phyloP scores from a whole-genome alignment of 1,284 basidiomycete genomes.

The Termitomyces sp. region DNA sequence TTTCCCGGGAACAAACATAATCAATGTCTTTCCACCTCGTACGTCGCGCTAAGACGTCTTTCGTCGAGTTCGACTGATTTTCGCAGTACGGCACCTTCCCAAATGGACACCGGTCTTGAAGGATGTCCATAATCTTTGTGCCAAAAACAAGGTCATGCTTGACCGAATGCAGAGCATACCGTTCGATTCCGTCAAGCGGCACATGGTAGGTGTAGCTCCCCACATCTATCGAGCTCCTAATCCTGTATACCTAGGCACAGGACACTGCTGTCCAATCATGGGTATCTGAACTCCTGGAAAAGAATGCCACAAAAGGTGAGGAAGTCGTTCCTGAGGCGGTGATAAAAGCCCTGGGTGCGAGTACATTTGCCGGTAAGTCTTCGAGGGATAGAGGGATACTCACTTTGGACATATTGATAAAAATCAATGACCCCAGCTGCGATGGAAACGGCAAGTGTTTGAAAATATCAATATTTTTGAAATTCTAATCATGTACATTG shows the following conservation, averaged over 20 bases:
- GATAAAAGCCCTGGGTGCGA: constrained; percentile 20
- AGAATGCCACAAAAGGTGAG: constrained; percentile 14
- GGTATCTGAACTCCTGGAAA: constrained; percentile 23
- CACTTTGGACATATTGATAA: neutral
- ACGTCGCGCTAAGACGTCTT: neutral
- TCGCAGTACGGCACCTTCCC: neutral
- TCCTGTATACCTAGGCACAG: constrained; percentile 15
- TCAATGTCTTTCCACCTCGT: neutral
- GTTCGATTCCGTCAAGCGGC: constrained; percentile 26
- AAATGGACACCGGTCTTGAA: neutral
- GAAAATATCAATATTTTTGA: neutral
- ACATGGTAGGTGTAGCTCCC: constrained; percentile 25
- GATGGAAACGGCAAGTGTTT: neutral
- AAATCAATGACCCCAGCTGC: neutral
- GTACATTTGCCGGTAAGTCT: constrained; percentile 15
- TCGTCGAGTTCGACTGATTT: neutral
- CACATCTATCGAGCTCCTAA: neutral
- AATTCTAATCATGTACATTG: neutral
- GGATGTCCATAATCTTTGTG: constrained; percentile 21
- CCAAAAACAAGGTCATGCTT: constrained; percentile 19
- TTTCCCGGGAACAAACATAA: constrained; percentile 15
- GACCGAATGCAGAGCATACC: constrained; percentile 25
- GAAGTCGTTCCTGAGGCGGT: constrained; percentile 18
- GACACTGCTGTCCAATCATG: constrained; percentile 22
- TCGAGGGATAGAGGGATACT: neutral